Evolutionary conservation across 352 stramenopile genomes (phyloP), one percentile per base, ranked within the genome.

Genomic region (Pythium insidiosum): DNA sequence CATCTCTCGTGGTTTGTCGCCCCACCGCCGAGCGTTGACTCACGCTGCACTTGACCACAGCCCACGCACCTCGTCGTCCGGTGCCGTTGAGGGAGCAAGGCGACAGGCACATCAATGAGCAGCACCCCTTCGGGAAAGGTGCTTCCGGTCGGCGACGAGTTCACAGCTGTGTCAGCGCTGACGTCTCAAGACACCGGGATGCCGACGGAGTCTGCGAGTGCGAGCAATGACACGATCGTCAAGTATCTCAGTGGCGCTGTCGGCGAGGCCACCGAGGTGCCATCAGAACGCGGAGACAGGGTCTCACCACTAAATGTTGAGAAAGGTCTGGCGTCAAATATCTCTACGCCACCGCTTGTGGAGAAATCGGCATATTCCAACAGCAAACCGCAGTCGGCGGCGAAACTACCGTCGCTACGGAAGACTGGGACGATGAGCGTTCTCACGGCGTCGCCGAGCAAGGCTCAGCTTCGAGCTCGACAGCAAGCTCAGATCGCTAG

Each of bases 401-500:
- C n/a, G n/a, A n/a, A n/a, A n/a, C n/a, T n/a, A n/a, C n/a, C n/a
- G n/a, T n/a, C n/a, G n/a, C 24, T 55, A 1, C 28, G 42, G 36
- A 58, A 51, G 13, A 34, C 9, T 1, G 50, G 50, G 15, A 51
- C 50, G 0, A 12, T 58, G 33, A 31, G 43, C n/a, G 11, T 4
- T 15, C 33, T 43, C 12, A 26, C 41, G 3, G 6, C 12, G 2
- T 11, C 25, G 22, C 23, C 18, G 1, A 58, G 24, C 16, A 54
- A 53, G 19, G 40, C 45, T 11, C 44, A 59, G 1, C 24, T 50
- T 6, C 51, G 50, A 35, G 51, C 51, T 3, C 46, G 24, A 18
- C 28, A 59, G 6, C 44, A 35, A 23, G 51, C 43, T 13, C 20
- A 15, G 1, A 59, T 59, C 19, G 44, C 53, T 13, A 29, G 39